These are phyloP conservation scores for Trebouxia sp. DNA, from an alignment of 139 green algal genomes.

Conservation along the genomic window DNA sequence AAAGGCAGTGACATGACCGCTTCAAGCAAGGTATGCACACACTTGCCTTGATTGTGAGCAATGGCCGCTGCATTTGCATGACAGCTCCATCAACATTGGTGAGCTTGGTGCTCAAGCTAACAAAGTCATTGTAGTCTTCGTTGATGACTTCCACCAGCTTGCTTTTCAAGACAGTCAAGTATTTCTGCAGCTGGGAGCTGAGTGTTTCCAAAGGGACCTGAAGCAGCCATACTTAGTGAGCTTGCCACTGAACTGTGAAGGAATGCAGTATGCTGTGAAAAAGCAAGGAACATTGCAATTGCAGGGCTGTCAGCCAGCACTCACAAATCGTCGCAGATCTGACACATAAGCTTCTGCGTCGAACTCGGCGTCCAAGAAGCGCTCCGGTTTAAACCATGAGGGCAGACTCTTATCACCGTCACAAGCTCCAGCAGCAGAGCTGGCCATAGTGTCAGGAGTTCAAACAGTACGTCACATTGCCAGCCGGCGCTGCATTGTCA, in stretches of 20 bases:
- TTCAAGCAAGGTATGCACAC: neutral
- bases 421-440: neutral
- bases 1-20: no score
- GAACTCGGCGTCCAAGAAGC: constrained; percentile 74
- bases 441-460: no score
- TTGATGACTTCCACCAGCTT: constrained; percentile 94
- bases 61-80: constrained; percentile 78
- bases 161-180: constrained; percentile 74
- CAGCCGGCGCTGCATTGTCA: no score
- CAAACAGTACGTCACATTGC: no score
- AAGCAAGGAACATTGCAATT: neutral
- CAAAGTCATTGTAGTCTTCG: constrained; percentile 93
- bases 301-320: constrained; percentile 36
- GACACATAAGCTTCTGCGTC: constrained; percentile 72
- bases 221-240: neutral
- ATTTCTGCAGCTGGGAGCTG: constrained; percentile 69
- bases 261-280: neutral
- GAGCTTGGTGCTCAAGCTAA: constrained; percentile 84
- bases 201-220: constrained; percentile 89
- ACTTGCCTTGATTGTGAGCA: constrained; percentile 71
- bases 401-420: neutral
- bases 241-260: neutral
- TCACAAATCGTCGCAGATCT: constrained; percentile 79
- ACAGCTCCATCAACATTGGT: constrained; percentile 84
- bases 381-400: constrained; percentile 81